Base-by-base conservation (phyloP, 106 monocot genomes). In the Dendrobium huoshanense region DNA sequence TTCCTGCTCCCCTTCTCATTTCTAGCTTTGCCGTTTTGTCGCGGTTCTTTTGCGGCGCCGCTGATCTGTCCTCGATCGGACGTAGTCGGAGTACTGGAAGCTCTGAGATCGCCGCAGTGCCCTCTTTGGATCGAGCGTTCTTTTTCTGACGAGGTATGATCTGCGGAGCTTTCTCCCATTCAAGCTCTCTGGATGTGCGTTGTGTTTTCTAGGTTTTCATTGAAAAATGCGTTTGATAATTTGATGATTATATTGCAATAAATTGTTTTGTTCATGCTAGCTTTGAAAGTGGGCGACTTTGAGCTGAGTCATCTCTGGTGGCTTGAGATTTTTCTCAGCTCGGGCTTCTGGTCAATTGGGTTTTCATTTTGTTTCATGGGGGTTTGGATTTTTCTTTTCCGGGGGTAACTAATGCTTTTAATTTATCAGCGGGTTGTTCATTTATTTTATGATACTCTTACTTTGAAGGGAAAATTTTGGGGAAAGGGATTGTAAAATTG, bases 51-150 rank as follows among this genome's bases (percentile, higher is more conserved):
- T 43, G 42, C 43, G 42, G 41, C 19, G 43, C 43, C 17, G 74
- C 74, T 20, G 43, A 43, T 20, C n/a, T 74, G 74, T 20, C 43
- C 43, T 74, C 74, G n/a, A 74, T 74, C 43, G 42, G 74, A 43
- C 43, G 7, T 74, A 42, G 42, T 20, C 43, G 74, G 42, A 42
- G 43, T 74, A 19, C 44, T 43, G 41, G 43, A 74, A 13, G 41
- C 6, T 11, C 41, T 74, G 3, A 74, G 43, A 42, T 74, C 44
- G 43, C 42, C 74, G 74, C 19, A 74, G 74, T 74, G 74, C n/a
- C 74, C 74, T 42, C 41, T 74, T 20, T 43, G 74, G 74, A 74
- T 76, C 76, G 48, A 76, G 45, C 76, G 24, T 25, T 76, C 48
- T 27, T 76, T 76, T 37, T 49, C 49, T 22, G 76, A 49, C 25